A percentile compares a stretch with the other conserved stretches of the same genome.
phyloP scores from a whole-genome alignment of 2,329 filamentous ascomycete genomes.

The Aureobasidium sp. region DNA sequence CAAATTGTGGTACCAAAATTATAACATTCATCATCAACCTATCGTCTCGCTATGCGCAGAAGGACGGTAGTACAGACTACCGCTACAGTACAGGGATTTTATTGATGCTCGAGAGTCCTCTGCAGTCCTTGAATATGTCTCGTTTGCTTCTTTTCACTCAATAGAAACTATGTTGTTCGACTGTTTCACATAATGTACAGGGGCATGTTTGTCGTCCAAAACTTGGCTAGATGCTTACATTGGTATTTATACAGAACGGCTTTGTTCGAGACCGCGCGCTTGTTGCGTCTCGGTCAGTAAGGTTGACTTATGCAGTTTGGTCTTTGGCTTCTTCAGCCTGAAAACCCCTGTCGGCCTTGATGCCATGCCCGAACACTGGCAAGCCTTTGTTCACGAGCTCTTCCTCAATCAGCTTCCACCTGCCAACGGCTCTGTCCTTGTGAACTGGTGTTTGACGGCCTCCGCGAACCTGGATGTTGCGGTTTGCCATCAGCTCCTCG shows the following conservation, averaged over 20 bases:
- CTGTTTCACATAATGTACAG: not conserved
- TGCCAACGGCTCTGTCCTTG: constrained; percentile 61
- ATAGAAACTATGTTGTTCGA: not conserved
- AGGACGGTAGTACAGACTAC: not conserved
- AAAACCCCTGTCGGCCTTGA: not conserved
- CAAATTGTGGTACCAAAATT: not conserved
- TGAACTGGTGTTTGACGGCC: constrained; percentile 62
- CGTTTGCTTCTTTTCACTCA: not conserved
- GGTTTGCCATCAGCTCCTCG: constrained; percentile 42
- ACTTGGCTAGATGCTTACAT: not conserved
- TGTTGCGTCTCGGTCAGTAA: not conserved
- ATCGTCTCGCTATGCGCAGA: not conserved
- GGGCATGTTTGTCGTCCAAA: not conserved
- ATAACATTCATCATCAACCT: not conserved
- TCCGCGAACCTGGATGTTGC: constrained; percentile 62
- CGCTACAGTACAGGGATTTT: not conserved
- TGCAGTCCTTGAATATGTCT: not conserved
- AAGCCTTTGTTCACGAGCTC: constrained; percentile 57
- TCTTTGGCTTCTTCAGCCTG: not conserved
- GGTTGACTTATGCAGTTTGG: not conserved
- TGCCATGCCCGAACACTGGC: constrained; percentile 41
- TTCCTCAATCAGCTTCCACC: constrained; percentile 71
- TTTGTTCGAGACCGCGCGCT: not conserved
- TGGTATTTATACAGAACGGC: not conserved
- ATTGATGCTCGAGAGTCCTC: no score